These are phyloP conservation scores for Heliocybe sulcata DNA, from an alignment of 1,284 basidiomycete genomes.

Conservation along the genomic window DNA sequence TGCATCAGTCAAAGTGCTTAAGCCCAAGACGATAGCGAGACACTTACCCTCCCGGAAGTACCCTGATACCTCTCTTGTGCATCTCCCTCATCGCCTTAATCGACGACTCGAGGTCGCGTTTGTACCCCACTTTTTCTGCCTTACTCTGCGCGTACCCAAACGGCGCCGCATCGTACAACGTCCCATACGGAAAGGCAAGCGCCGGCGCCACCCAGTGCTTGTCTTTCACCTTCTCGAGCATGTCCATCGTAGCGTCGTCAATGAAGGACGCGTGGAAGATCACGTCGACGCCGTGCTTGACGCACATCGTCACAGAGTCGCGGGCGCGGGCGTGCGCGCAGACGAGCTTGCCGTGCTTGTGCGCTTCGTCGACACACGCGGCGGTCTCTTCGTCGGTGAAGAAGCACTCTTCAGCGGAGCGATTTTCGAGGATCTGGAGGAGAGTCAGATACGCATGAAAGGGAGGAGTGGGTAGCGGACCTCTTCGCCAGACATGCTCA, in stretches of 20 bases:
- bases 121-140: conserved; percentile 12
- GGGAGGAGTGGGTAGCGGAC: too few species aligned
- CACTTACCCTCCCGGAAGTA: conserved; percentile 25
- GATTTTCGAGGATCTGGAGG: conserved; percentile 18
- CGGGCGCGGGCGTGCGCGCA: conserved; percentile 26
- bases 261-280: conserved; percentile 18
- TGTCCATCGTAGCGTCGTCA: conserved; percentile 23
- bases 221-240: conserved; percentile 24
- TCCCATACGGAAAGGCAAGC: conserved; percentile 21
- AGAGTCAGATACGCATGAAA: too few species aligned
- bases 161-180: conserved; percentile 15
- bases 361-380: conserved; percentile 22
- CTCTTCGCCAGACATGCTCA: conserved; percentile 28
- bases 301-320: conserved; percentile 18
- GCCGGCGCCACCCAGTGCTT: conserved; percentile 22
- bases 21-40: too few species aligned
- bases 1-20: too few species aligned
- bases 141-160: conserved; percentile 5
- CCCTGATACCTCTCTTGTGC: conserved; percentile 22
- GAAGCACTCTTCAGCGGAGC: conserved; percentile 25
- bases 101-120: conserved; percentile 21
- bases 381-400: conserved; percentile 23
- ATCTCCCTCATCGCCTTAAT: conserved; percentile 25
- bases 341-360: conserved; percentile 21
- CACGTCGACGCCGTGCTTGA: conserved; percentile 25